phyloP scores from a whole-genome alignment of 768 basidiomycete genomes.

The Mycena alexandri region DNA sequence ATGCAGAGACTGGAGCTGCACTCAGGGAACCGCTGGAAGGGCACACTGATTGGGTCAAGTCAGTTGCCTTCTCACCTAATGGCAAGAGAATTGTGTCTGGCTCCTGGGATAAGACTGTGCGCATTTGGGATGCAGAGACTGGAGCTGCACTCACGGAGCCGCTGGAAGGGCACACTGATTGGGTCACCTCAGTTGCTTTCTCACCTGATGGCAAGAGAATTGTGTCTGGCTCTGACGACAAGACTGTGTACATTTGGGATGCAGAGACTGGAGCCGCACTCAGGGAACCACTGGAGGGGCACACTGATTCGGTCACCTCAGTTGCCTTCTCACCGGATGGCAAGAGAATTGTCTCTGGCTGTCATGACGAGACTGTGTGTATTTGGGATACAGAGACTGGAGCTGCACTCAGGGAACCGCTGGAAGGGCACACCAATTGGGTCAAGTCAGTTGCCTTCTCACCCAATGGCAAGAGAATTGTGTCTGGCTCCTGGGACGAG shows the following conservation, averaged over 20 bases:
- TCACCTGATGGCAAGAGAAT: not conserved
- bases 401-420: not conserved
- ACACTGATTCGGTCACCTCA: not conserved
- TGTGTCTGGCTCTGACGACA: not conserved
- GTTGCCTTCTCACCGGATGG: not conserved
- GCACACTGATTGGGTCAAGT: not conserved
- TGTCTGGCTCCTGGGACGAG: not conserved
- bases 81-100: not conserved
- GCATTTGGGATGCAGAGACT: not conserved
- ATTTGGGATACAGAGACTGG: not conserved
- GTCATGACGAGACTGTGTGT: not conserved
- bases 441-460: not conserved
- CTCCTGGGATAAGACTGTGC: not conserved
- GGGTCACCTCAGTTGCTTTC: not conserved
- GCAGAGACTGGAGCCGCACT: not conserved
- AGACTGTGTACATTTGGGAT: not conserved
- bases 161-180: not conserved
- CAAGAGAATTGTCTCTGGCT: not conserved
- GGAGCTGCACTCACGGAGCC: not conserved
- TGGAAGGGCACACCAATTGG: not conserved
- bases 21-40: not conserved
- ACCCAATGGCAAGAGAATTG: not conserved
- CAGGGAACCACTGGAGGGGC: not conserved
- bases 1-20: not conserved
- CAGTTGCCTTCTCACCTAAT: not conserved